Evolutionary conservation across 208 protist species (phyloP).

Genomic region (Wallacemonas collosoma): DNA sequence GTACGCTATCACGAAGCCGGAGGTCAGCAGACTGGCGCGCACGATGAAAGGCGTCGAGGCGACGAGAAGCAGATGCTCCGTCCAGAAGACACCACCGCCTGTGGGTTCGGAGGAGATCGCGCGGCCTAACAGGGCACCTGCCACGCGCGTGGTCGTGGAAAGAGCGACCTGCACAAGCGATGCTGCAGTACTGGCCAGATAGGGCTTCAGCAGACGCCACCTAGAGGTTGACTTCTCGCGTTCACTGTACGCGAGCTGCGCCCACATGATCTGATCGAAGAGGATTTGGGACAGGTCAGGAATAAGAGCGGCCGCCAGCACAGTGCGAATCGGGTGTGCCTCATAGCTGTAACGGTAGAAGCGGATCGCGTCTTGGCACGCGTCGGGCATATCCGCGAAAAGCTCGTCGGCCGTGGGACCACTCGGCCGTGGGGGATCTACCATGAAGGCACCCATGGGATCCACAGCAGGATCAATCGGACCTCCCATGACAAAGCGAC

Average conservation of each 20-base stretch:
- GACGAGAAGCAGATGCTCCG: conserved; percentile 39
- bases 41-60: conserved; percentile 32
- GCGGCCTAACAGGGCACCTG: conserved; percentile 33
- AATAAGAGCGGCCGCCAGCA: conserved; percentile 48
- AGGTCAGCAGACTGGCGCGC: conserved; percentile 9
- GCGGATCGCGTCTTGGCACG: conserved; percentile 37
- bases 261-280: conserved; percentile 49
- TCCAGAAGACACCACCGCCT: conserved; percentile 56
- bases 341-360: conserved; percentile 57
- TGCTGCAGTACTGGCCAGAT: conserved; percentile 23
- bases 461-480: conserved; percentile 8
- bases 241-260: conserved; percentile 25
- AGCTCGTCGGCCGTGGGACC: conserved; percentile 3
- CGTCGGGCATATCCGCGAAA: conserved; percentile 31
- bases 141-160: conserved; percentile 30
- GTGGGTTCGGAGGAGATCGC: conserved; percentile 30
- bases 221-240: conserved; percentile 39
- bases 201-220: conserved; percentile 67
- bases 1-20: conserved; percentile 14
- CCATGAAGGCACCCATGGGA: conserved; percentile 8
- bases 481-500: conserved; percentile 12
- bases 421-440: conserved; percentile 3
- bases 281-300: conserved; percentile 40
- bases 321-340: conserved; percentile 34
- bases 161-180: conserved; percentile 30